A percentile compares a stretch with the other conserved stretches of the same genome.
phyloP scores from a whole-genome alignment of 768 basidiomycete genomes.

The Pholiota molesta region DNA sequence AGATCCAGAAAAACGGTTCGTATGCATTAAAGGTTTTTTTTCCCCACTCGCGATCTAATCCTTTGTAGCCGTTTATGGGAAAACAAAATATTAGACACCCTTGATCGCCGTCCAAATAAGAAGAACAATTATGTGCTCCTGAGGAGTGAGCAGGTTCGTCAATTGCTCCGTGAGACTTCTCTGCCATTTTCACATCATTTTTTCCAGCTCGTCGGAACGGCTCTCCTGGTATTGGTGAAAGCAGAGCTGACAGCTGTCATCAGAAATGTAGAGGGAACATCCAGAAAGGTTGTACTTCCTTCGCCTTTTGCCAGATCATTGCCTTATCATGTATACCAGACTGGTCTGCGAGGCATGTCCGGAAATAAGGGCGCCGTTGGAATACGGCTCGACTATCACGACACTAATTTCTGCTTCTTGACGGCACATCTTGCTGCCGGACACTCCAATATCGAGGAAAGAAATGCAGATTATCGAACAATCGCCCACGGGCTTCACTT shows the following conservation, averaged over 20 bases:
- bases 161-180: slow-evolving; percentile 8
- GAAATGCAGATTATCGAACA: slow-evolving; percentile 91
- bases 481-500: slow-evolving; percentile 86
- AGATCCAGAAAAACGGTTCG: slow-evolving; percentile 84
- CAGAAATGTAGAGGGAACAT: slow-evolving; percentile 89
- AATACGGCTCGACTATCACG: slow-evolving; percentile 89
- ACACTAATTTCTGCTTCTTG: slow-evolving; percentile 92
- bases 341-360: slow-evolving; percentile 90
- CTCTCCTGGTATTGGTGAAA: slow-evolving; percentile 84
- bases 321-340: slow-evolving; percentile 44
- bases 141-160: slow-evolving; percentile 86
- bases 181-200: slow-evolving; percentile 13
- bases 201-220: slow-evolving; percentile 89
- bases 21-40: neutral
- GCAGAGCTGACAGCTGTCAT: slow-evolving; percentile 76
- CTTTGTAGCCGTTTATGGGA: slow-evolving; percentile 82
- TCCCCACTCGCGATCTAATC: neutral
- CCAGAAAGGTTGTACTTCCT: slow-evolving; percentile 69
- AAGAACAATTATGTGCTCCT: slow-evolving; percentile 80
- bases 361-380: slow-evolving; percentile 98
- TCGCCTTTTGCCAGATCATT: slow-evolving; percentile 1
- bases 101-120: slow-evolving; percentile 71
- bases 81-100: slow-evolving; percentile 72
- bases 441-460: slow-evolving; percentile 84
- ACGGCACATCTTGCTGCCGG: slow-evolving; percentile 98